Conservation (phyloP, 2,329 filamentous ascomycete species). For the Colletotrichum gigasporum region DNA sequence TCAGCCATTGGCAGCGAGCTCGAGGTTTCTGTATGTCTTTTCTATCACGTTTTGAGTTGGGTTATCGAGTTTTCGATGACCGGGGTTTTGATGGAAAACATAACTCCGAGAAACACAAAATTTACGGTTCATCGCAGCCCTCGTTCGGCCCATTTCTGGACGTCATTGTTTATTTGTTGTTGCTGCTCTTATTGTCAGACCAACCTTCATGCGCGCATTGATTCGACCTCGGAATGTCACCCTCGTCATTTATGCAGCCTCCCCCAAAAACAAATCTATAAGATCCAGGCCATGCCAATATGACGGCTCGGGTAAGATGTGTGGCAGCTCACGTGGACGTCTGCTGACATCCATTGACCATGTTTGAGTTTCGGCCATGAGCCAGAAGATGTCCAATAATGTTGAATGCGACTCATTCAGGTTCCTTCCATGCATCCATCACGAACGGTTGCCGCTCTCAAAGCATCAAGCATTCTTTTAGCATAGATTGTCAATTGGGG, state of each 20-base stretch:
- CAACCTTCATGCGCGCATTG: neutral
- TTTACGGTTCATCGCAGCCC: neutral
- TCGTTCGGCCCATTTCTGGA: no score
- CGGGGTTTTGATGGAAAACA: constrained; percentile 30
- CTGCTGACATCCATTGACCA: neutral
- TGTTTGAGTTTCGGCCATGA: neutral
- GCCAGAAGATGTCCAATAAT: no score
- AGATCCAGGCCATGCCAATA: constrained; percentile 3
- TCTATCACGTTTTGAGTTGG: constrained; percentile 11
- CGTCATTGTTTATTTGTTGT: constrained; percentile 5
- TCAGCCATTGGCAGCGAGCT: constrained; percentile 1
- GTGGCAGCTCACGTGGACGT: constrained; percentile 1
- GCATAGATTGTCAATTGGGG: no score
- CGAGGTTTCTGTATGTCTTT: constrained; percentile 9
- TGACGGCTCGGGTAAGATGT: neutral
- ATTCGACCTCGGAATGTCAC: neutral
- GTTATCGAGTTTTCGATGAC: constrained; percentile 13
- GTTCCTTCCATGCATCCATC: no score
- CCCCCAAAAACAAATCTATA: neutral
- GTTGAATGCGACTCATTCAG: no score
- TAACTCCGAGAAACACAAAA: neutral
- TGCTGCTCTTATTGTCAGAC: neutral
- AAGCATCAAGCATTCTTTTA: no score
- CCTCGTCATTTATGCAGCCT: neutral
- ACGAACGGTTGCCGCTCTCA: neutral